phyloP scores from a whole-genome alignment of 2,329 filamentous ascomycete species.

The Pseudopithomyces maydicus region DNA sequence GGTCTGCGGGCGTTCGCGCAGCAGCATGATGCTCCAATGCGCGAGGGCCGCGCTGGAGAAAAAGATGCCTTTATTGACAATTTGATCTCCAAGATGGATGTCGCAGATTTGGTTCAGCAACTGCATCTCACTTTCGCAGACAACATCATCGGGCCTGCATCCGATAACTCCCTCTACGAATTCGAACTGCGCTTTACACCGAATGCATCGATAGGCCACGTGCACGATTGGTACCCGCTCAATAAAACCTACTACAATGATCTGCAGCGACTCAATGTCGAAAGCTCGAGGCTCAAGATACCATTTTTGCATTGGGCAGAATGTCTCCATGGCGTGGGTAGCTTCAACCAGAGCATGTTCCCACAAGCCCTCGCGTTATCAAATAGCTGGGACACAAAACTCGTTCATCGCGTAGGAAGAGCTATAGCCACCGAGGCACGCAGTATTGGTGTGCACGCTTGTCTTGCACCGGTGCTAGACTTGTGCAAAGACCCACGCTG shows the following conservation, averaged over 20 bases:
- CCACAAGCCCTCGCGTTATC: conserved; percentile 51
- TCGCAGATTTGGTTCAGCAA: conserved; percentile 42
- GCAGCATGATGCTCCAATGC: not conserved
- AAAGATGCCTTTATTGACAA: conserved; percentile 22
- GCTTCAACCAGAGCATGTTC: conserved; percentile 54
- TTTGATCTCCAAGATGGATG: conserved; percentile 19
- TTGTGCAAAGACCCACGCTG: conserved; percentile 52
- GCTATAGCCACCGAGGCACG: conserved; percentile 52
- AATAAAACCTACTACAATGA: conserved; percentile 52
- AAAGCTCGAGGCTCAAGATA: conserved; percentile 46
- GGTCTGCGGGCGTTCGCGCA: not conserved
- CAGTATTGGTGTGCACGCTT: conserved; percentile 53
- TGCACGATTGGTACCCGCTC: conserved; percentile 53
- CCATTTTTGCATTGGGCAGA: conserved; percentile 52
- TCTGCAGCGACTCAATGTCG: conserved; percentile 46
- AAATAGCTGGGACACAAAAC: conserved; percentile 50
- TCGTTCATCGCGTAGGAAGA: conserved; percentile 49
- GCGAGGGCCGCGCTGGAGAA: not conserved
- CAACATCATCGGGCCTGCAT: conserved; percentile 48
- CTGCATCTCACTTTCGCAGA: conserved; percentile 53
- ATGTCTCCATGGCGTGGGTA: conserved; percentile 53
- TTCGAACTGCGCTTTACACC: conserved; percentile 45
- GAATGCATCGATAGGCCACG: conserved; percentile 46
- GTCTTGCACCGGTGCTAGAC: conserved; percentile 52
- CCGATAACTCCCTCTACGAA: conserved; percentile 48